A percentile compares a stretch with the other conserved stretches of the same genome.
Evolutionary conservation across 179 eudicot genomes (phyloP).

Genomic region (Carnegiea gigantea): DNA sequence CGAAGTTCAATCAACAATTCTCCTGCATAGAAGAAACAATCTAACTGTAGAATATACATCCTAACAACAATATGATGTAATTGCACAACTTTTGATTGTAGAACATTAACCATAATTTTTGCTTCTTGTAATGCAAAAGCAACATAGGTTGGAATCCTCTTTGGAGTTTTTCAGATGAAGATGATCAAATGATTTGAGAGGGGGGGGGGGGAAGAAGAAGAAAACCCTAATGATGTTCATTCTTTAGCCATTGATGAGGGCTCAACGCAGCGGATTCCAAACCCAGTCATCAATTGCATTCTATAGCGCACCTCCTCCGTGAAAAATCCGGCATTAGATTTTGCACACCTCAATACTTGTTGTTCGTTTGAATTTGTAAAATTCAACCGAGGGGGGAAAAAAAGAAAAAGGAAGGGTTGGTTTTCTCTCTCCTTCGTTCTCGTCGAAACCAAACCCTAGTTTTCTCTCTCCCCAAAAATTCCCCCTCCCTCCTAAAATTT

Average conservation of each 20-base stretch:
- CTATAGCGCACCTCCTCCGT: neutral
- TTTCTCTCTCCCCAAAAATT: conserved; percentile 11
- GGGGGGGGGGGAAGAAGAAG: too few species aligned
- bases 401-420: neutral
- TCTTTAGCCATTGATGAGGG: neutral
- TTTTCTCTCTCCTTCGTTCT: conserved; percentile 10
- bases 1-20: too few species aligned
- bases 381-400: neutral
- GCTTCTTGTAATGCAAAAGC: neutral
- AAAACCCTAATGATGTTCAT: neutral
- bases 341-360: neutral
- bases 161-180: neutral
- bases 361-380: neutral
- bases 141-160: neutral
- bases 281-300: neutral
- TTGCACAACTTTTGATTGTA: too few species aligned
- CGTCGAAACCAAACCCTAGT: conserved; percentile 30
- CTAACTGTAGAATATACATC: too few species aligned
- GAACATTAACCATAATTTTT: neutral
- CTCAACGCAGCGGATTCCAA: neutral
- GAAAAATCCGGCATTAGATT: neutral
- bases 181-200: neutral
- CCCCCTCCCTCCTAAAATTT: neutral
- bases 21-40: too few species aligned
- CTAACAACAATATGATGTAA: neutral